Evolutionary conservation across 2,329 filamentous ascomycete species (phyloP).

Genomic region (Tolypocladium ovalisporum): DNA sequence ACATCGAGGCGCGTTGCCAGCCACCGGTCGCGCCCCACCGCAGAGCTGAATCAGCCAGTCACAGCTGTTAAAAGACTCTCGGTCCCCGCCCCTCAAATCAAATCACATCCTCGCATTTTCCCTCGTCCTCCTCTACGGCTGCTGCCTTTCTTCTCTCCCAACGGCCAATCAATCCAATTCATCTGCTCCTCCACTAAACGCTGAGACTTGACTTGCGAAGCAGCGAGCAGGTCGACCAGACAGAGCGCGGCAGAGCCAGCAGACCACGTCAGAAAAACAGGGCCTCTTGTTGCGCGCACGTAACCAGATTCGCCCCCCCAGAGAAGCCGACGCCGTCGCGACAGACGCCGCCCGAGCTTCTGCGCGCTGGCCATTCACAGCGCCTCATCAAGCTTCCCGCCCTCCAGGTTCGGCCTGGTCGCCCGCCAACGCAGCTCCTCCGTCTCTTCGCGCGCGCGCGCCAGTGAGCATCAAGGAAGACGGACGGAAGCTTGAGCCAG

Average conservation of each 20-base stretch:
- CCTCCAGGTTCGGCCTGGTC: conserved; percentile 9
- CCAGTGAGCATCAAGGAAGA: conserved; percentile 4
- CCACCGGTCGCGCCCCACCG: conserved; percentile 21
- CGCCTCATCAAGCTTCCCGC: conserved; percentile 6
- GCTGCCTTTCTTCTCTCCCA: conserved; percentile 22
- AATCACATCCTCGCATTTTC: conserved; percentile 38
- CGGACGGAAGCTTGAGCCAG: conserved; percentile 4
- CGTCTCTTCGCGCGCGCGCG: conserved; percentile 3
- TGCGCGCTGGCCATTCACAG: conserved; percentile 12
- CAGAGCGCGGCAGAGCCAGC: conserved; percentile 5
- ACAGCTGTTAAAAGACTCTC: conserved; percentile 31
- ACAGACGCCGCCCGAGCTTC: neutral
- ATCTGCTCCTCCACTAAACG: conserved; percentile 26
- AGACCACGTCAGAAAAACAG: conserved; percentile 5
- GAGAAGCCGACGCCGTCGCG: conserved; percentile 1
- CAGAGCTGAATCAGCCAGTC: conserved; percentile 38
- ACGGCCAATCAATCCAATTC: conserved; percentile 37
- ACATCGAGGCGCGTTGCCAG: conserved; percentile 12
- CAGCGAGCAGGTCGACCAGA: conserved; percentile 5
- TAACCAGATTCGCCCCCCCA: conserved; percentile 11
- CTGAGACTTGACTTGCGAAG: conserved; percentile 8
- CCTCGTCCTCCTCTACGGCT: conserved; percentile 26
- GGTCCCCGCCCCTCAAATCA: conserved; percentile 32
- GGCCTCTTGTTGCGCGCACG: conserved; percentile 8
- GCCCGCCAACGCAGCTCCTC: neutral